Conservation (phyloP, 352 stramenopile genomes). For the Globisporangium rhizosaccharum region DNA sequence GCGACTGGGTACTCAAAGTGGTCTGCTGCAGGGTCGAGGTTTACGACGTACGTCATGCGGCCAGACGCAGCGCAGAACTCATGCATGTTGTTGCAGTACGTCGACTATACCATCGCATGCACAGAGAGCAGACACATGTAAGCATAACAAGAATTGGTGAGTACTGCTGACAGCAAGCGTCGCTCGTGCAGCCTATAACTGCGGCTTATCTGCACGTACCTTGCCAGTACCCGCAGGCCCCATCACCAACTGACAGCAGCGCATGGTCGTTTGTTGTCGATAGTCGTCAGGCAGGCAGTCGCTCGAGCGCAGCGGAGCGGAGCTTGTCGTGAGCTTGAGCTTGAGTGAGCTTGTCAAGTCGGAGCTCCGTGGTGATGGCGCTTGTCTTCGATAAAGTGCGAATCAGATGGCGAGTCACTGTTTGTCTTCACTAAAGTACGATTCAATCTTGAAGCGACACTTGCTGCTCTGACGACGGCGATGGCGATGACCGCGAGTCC, state of each 20-base stretch:
- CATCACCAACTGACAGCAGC: conserved; percentile 90
- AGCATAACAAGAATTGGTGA: not conserved
- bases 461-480: no score
- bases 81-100: conserved; percentile 93
- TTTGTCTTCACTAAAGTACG: not conserved
- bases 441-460: not conserved
- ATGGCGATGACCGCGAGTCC: not conserved
- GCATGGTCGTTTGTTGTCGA: conserved; percentile 32
- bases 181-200: not conserved
- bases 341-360: no score
- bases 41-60: conserved; percentile 93
- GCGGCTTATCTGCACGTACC: conserved; percentile 24
- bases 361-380: no score
- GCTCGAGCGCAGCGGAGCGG: not conserved
- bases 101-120: conserved; percentile 46
- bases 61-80: conserved; percentile 84
- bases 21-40: conserved; percentile 95
- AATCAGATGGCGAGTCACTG: not conserved
- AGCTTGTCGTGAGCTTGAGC: no score
- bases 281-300: not conserved
- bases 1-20: conserved; percentile 86
- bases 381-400: not conserved
- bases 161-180: not conserved
- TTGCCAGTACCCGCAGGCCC: conserved; percentile 89
- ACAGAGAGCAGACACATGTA: not conserved